Percentiles rank a stretch among this genome's conserved stretches.
Evolutionary conservation across 2,329 filamentous ascomycete species (phyloP).

Genomic region (Pestalotiopsis sp.): DNA sequence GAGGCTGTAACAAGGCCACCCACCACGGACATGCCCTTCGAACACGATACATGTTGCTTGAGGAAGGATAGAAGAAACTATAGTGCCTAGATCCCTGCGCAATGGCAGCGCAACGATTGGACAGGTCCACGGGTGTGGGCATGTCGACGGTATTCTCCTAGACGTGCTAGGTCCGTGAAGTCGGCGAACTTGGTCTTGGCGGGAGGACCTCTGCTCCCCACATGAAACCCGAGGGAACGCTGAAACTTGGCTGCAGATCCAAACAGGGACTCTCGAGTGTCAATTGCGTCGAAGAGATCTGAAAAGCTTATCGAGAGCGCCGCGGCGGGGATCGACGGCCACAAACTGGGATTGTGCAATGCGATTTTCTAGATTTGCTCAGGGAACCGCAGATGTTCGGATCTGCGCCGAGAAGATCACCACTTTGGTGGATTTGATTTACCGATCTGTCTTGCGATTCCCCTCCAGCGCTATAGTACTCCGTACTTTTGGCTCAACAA

Average conservation of each 20-base stretch:
- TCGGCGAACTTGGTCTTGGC: neutral
- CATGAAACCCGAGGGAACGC: slow-evolving; percentile 1
- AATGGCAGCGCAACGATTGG: neutral
- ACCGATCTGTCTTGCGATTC: neutral
- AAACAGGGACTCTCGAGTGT: neutral
- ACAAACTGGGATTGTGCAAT: neutral
- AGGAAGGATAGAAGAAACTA: neutral
- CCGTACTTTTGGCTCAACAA: neutral
- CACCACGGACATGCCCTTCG: neutral
- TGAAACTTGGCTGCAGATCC: slow-evolving; percentile 3
- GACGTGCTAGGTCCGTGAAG: neutral
- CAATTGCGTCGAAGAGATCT: slow-evolving; percentile 5
- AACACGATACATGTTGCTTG: neutral
- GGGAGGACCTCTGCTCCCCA: neutral
- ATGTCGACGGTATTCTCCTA: neutral
- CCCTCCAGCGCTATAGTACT: neutral
- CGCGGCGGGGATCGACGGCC: neutral
- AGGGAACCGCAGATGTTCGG: neutral
- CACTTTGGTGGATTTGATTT: neutral
- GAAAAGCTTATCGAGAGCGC: neutral
- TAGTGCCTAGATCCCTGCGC: neutral
- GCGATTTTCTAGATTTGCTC: neutral
- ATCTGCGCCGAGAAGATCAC: neutral
- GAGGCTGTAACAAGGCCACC: slow-evolving; percentile 1
- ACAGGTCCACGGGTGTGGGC: neutral